Evolutionary conservation across 345 rosid genomes (phyloP).

Genomic region (Salix koriyanagi): DNA sequence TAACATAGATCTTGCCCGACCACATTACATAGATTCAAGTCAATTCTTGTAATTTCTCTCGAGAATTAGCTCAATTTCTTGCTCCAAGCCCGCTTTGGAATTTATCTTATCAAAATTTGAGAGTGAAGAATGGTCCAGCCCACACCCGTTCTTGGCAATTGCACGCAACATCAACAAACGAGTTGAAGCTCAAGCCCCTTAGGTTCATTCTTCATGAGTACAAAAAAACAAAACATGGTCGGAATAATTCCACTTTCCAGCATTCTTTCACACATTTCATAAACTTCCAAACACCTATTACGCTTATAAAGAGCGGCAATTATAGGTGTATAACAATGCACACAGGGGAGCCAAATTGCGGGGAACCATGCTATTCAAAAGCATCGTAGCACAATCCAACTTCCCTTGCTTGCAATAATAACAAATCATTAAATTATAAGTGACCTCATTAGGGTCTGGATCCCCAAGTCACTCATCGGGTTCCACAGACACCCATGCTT

Average conservation of each 20-base stretch:
- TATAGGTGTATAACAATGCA: slow-evolving; percentile 55
- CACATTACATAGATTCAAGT: too few relatives aligned
- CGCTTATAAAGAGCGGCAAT: slow-evolving; percentile 47
- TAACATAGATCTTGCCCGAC: too few relatives aligned
- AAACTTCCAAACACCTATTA: slow-evolving; percentile 38
- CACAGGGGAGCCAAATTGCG: slow-evolving; percentile 33
- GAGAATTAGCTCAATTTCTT: too few relatives aligned
- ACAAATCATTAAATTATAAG: slow-evolving; percentile 51
- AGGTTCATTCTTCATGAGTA: slow-evolving; percentile 46
- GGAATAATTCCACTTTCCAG: slow-evolving; percentile 48
- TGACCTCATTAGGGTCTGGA: slow-evolving; percentile 38
- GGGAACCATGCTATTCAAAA: slow-evolving; percentile 34
- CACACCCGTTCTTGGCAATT: too few relatives aligned
- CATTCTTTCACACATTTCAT: slow-evolving; percentile 44
- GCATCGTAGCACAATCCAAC: slow-evolving; percentile 43
- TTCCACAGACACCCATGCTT: too few relatives aligned
- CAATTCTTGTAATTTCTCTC: too few relatives aligned
- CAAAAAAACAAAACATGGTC: slow-evolving; percentile 59
- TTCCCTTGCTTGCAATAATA: slow-evolving; percentile 53
- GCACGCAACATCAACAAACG: slow-evolving; percentile 33
- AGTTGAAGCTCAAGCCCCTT: slow-evolving; percentile 47
- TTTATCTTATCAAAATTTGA: too few relatives aligned
- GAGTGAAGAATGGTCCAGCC: too few relatives aligned
- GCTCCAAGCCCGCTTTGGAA: too few relatives aligned
- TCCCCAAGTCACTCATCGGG: slow-evolving; percentile 38